Evolutionary conservation across 345 rosid species (phyloP).

Genomic region (Capsella bursapastoris): DNA sequence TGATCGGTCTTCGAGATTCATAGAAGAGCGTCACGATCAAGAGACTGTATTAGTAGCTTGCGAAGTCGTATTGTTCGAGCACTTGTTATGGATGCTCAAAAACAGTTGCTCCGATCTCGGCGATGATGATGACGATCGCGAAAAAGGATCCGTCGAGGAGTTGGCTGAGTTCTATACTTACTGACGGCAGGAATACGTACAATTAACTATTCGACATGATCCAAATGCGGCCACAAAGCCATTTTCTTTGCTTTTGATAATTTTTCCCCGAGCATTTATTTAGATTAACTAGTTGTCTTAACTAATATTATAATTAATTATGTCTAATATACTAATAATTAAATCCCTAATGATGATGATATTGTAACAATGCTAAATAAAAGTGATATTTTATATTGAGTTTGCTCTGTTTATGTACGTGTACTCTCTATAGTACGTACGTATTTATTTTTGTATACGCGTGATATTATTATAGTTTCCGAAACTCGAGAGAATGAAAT

Average conservation of each 20-base stretch:
- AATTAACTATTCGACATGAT: background rate
- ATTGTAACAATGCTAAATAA: background rate
- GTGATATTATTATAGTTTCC: background rate
- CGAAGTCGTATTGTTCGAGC: constrained; percentile 92
- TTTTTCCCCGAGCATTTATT: constrained; percentile 1
- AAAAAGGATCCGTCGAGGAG: constrained; percentile 33
- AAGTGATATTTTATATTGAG: background rate
- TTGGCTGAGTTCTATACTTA: constrained; percentile 68
- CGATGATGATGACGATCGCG: background rate
- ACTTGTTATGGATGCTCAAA: constrained; percentile 91
- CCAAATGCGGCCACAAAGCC: background rate
- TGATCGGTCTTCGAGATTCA: constrained; percentile 54
- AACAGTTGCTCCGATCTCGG: constrained; percentile 33
- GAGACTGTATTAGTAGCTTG: constrained; percentile 58
- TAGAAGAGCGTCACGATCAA: constrained; percentile 31
- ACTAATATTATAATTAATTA: background rate
- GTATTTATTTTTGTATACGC: background rate
- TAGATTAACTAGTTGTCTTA: background rate
- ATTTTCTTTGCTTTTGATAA: background rate
- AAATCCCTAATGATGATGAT: background rate
- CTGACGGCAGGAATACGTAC: constrained; percentile 20
- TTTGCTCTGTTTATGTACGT: background rate
- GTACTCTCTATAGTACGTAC: background rate
- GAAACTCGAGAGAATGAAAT: background rate
- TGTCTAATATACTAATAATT: background rate